Evolutionary conservation across 208 protist genomes (phyloP).

Genomic region (Leishmania aethiopica): DNA sequence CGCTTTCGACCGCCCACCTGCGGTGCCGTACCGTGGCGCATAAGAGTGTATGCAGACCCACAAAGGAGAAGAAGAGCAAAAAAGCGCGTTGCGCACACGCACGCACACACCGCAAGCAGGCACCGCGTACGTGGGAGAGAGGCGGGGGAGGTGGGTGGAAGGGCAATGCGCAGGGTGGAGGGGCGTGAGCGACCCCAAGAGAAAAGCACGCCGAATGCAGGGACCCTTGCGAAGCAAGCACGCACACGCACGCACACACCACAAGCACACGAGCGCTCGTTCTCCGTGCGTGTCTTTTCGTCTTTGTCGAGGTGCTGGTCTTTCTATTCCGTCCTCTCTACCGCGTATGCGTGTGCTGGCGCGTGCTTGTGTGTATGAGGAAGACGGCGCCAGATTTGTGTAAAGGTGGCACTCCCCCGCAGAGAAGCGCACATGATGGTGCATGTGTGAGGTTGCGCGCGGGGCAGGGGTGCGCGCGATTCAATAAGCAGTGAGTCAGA

Average conservation of each 20-base stretch:
- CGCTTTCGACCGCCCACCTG: conserved; percentile 26
- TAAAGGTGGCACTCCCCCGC: background rate
- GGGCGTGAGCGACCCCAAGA: background rate
- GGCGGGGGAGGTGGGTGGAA: background rate
- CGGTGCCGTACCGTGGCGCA: conserved; percentile 16
- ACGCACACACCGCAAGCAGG: background rate
- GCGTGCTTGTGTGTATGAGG: background rate
- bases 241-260: background rate
- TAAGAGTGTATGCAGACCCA: background rate
- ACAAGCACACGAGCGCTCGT: background rate
- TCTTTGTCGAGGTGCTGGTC: background rate
- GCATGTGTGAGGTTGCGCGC: background rate
- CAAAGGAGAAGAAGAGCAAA: background rate
- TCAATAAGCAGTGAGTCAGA: background rate
- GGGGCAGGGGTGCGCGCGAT: background rate
- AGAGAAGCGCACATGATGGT: background rate
- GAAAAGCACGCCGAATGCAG: background rate
- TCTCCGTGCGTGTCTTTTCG: background rate
- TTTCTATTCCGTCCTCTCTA: background rate
- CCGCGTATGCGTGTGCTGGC: background rate
- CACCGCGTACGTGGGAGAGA: background rate
- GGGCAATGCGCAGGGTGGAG: background rate
- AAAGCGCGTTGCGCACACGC: background rate
- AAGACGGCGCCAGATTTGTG: background rate
- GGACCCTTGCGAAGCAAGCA: background rate